Evolutionary conservation across 306 rosid genomes (phyloP), one percentile per base, ranked within the genome.

Genomic region (Betula pendula): DNA sequence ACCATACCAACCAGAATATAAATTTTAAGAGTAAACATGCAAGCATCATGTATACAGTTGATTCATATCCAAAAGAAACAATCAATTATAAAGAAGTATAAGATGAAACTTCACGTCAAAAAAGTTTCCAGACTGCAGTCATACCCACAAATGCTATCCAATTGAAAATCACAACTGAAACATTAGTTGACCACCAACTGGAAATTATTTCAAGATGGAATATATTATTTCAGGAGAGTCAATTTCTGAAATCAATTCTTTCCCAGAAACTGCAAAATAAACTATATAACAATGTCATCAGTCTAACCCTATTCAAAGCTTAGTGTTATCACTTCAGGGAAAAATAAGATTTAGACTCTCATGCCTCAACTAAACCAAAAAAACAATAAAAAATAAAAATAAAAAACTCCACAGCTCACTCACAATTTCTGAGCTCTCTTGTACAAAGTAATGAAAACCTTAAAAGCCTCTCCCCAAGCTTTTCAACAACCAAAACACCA

Each of bases 401-500:
- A 35, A 38, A 38, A 53, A 51, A 70, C 33, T 48, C 19, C 62
- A 35, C 24, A 24, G 43, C 75, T 38, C 43, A 17, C n/a, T 22
- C 56, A 67, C 33, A 67, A 55, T 73, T 77, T 8, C 16, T 17
- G 38, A 38, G 73, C n/a, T 20, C 65, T 33, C 66, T 19, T 65
- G 4, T 60, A 19, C 14, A 6, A 5, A 13, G 19, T 20, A 70
- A 43, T 22, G 33, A 22, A 51, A 45, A 43, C n/a, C 40, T 45
- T 27, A 40, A 22, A 50, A 62, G n/a, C 29, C 2, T 48, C 2
- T 19, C 9, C 27, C 1, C 2, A 24, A 66, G 65, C 0, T 17
- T 71, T 24, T 5, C 51, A 75, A 60, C 25, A 11, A n/a, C 8
- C 25, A 38, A 45, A 19, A 68, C 73, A 14, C 6, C 55, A 52